These are phyloP conservation scores for Sporothrix euskadiensis DNA, from an alignment of 2,329 filamentous ascomycete species.

Conservation along the genomic window DNA sequence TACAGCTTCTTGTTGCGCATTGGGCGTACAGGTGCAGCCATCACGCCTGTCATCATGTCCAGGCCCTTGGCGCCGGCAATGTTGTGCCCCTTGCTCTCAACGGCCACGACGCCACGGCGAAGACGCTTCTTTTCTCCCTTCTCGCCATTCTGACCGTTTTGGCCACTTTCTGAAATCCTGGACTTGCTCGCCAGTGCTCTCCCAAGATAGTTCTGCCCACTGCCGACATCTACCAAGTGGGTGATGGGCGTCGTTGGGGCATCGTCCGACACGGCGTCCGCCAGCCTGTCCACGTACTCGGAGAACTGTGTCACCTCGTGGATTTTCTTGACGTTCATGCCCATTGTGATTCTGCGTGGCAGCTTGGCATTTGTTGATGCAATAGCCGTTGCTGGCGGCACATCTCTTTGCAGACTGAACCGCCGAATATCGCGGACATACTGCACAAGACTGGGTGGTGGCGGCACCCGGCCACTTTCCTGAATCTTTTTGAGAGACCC, in stretches of 20 bases:
- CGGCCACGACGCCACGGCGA: slow-evolving; percentile 81
- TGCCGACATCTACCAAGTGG: slow-evolving; percentile 93
- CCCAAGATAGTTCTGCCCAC: slow-evolving; percentile 94
- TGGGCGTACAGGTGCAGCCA: slow-evolving; percentile 65
- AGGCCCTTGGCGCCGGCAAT: slow-evolving; percentile 81
- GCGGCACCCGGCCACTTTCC: slow-evolving; percentile 30
- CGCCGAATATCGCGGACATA: slow-evolving; percentile 73
- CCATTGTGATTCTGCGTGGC: slow-evolving; percentile 72
- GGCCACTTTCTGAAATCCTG: background rate
- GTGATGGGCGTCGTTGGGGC: slow-evolving; percentile 62
- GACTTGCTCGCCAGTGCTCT: slow-evolving; percentile 69
- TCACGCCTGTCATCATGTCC: slow-evolving; percentile 78
- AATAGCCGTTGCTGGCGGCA: slow-evolving; percentile 41
- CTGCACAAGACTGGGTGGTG: slow-evolving; percentile 61
- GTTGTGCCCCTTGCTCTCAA: slow-evolving; percentile 84
- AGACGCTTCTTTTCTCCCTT: slow-evolving; percentile 61
- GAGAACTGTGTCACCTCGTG: slow-evolving; percentile 93
- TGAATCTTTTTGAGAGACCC: slow-evolving; percentile 34
- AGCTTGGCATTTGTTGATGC: slow-evolving; percentile 51
- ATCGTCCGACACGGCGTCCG: slow-evolving; percentile 58
- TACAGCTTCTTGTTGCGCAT: slow-evolving; percentile 83
- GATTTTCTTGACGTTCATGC: slow-evolving; percentile 94
- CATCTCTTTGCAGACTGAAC: slow-evolving; percentile 66
- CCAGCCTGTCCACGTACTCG: slow-evolving; percentile 69
- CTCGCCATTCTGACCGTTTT: slow-evolving; percentile 53